These are phyloP conservation scores for Cryomyces antarcticus DNA, from an alignment of 495 filamentous ascomycete species.

Conservation along the genomic window DNA sequence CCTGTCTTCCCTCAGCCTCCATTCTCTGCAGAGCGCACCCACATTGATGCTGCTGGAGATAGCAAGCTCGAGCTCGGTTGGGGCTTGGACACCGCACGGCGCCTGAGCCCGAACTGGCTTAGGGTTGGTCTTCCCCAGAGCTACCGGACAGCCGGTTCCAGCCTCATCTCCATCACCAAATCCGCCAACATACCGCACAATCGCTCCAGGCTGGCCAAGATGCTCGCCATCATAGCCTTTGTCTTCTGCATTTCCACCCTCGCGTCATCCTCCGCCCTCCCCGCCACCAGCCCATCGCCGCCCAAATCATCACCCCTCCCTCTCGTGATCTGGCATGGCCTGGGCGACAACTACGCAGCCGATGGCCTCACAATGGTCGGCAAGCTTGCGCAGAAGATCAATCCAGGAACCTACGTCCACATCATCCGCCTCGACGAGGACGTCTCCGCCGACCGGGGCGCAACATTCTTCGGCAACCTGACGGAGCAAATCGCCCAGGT, in stretches of 20 bases:
- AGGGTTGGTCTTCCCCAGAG: too few relatives aligned
- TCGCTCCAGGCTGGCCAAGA: too few relatives aligned
- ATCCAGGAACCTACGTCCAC: slow-evolving; percentile 75
- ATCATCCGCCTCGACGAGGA: slow-evolving; percentile 54
- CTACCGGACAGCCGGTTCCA: too few relatives aligned
- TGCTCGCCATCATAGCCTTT: not conserved
- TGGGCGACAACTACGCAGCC: slow-evolving; percentile 51
- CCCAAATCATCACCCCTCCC: slow-evolving; percentile 37
- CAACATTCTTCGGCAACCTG: slow-evolving; percentile 81
- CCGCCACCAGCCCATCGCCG: slow-evolving; percentile 1
- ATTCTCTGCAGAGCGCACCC: too few relatives aligned
- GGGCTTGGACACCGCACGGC: too few relatives aligned
- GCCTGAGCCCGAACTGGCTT: too few relatives aligned
- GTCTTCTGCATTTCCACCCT: not conserved
- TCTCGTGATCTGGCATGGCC: slow-evolving; percentile 85
- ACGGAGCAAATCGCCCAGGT: slow-evolving; percentile 59
- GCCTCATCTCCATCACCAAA: too few relatives aligned
- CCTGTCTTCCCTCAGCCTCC: too few relatives aligned
- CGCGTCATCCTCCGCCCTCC: not conserved
- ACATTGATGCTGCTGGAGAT: too few relatives aligned
- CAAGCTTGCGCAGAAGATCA: slow-evolving; percentile 41
- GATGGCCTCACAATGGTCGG: slow-evolving; percentile 52
- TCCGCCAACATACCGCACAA: too few relatives aligned
- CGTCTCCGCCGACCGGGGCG: slow-evolving; percentile 44
- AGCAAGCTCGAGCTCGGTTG: too few relatives aligned